Percentiles rank a stretch among this genome's conserved stretches.
phyloP scores from a whole-genome alignment of 345 rosid species.

The Luvunga scandens region DNA sequence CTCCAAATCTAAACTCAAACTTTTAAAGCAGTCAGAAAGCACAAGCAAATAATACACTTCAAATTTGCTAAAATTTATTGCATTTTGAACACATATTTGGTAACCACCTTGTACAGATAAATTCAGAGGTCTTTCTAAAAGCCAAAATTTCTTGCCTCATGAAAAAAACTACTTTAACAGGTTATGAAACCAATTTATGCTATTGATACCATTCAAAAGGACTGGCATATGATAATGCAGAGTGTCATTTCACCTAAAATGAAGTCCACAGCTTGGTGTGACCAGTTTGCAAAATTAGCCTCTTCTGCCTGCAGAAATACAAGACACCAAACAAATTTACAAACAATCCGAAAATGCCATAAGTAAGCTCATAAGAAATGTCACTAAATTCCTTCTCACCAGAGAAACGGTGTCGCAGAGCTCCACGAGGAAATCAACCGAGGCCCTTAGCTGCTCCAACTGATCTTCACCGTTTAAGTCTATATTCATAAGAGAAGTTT shows the following conservation, averaged over 20 bases:
- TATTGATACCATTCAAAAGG: slow-evolving; percentile 4
- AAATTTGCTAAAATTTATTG: background rate
- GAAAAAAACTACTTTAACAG: background rate
- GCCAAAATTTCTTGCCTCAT: background rate
- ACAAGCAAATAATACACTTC: background rate
- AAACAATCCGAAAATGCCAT: background rate
- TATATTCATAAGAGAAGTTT: slow-evolving; percentile 28
- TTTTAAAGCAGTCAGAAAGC: background rate
- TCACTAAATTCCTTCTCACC: slow-evolving; percentile 31
- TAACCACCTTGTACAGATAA: background rate
- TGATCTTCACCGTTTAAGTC: slow-evolving; percentile 54
- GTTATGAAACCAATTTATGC: background rate
- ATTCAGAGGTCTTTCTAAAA: background rate
- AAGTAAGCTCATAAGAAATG: too few species aligned
- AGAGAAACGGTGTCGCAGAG: slow-evolving; percentile 51
- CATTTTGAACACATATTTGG: background rate
- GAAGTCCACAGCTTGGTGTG: slow-evolving; percentile 93
- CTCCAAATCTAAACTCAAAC: background rate
- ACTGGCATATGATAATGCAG: background rate
- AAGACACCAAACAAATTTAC: background rate
- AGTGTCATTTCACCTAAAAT: slow-evolving; percentile 50
- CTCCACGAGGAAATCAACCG: slow-evolving; percentile 76
- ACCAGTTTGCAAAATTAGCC: slow-evolving; percentile 68
- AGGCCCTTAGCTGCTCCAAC: slow-evolving; percentile 64
- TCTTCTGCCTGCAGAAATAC: slow-evolving; percentile 45